phyloP scores from a whole-genome alignment of 78 protist genomes.

The Tieghemostelium lacteum region DNA sequence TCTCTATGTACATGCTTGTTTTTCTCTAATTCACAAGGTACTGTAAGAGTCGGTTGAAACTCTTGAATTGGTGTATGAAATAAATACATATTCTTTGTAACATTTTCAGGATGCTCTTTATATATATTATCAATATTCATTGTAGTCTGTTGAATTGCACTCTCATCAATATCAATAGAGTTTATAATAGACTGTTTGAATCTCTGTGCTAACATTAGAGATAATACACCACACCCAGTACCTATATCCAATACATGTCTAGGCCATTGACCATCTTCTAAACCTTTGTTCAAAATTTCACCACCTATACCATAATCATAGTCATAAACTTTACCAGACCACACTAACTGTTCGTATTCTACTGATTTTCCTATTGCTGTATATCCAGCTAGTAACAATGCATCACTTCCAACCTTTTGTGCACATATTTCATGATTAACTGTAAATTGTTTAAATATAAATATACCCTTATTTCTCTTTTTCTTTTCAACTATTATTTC shows the following conservation, averaged over 20 bases:
- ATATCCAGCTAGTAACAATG: slow-evolving; percentile 50
- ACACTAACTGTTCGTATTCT: slow-evolving; percentile 25
- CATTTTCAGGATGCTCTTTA: neutral
- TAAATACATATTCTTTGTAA: slow-evolving; percentile 29
- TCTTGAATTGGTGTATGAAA: slow-evolving; percentile 71
- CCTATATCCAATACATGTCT: slow-evolving; percentile 30
- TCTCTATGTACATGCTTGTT: neutral
- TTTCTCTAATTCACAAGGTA: neutral
- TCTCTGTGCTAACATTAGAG: slow-evolving; percentile 61
- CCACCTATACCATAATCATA: slow-evolving; percentile 30
- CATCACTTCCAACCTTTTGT: slow-evolving; percentile 69
- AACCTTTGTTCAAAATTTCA: slow-evolving; percentile 10
- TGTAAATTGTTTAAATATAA: slow-evolving; percentile 37
- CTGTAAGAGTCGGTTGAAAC: slow-evolving; percentile 11
- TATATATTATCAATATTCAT: slow-evolving; percentile 52
- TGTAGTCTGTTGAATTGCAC: slow-evolving; percentile 36
- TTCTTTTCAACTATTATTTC: slow-evolving; percentile 5
- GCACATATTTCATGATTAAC: slow-evolving; percentile 48
- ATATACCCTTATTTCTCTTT: slow-evolving; percentile 59
- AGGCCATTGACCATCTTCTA: slow-evolving; percentile 23
- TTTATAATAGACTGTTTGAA: slow-evolving; percentile 22
- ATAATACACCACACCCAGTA: slow-evolving; percentile 40
- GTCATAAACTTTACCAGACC: slow-evolving; percentile 12
- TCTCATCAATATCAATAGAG: slow-evolving; percentile 66
- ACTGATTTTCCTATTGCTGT: slow-evolving; percentile 48